These are phyloP conservation scores for Fusarium sp. DNA, from an alignment of 2,329 filamentous ascomycete genomes.

Conservation along the genomic window DNA sequence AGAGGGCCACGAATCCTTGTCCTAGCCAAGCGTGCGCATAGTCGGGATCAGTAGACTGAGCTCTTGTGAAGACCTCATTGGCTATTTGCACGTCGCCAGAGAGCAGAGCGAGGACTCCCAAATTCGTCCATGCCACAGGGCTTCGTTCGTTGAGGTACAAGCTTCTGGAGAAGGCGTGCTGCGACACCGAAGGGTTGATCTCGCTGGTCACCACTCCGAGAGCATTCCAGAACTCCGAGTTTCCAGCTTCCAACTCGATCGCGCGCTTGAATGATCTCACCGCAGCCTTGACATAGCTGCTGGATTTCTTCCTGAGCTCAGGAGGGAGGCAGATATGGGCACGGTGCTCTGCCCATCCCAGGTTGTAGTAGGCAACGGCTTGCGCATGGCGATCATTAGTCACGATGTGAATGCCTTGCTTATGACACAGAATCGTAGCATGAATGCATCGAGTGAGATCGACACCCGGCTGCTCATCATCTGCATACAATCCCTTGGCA, in stretches of 20 bases:
- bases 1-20: constrained; percentile 84
- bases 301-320: constrained; percentile 65
- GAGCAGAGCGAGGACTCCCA: constrained; percentile 85
- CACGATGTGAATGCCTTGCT: constrained; percentile 81
- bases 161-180: constrained; percentile 92
- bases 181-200: constrained; percentile 86
- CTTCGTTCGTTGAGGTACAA: constrained; percentile 92
- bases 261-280: constrained; percentile 94
- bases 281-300: constrained; percentile 80
- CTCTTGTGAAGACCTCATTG: constrained; percentile 87
- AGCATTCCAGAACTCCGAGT: constrained; percentile 97
- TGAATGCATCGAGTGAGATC: constrained; percentile 71
- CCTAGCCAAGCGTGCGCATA: constrained; percentile 95
- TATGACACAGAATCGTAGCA: constrained; percentile 84
- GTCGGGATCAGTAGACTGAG: constrained; percentile 94
- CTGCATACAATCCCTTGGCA: constrained; percentile 57
- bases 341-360: constrained; percentile 92
- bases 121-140: constrained; percentile 87
- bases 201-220: constrained; percentile 90
- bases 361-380: constrained; percentile 95
- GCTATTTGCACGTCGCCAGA: constrained; percentile 88
- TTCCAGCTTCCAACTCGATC: constrained; percentile 94
- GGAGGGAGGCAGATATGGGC: constrained; percentile 75
- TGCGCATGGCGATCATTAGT: constrained; percentile 84
- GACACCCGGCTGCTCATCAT: constrained; percentile 60